Evolutionary conservation across 345 rosid species (phyloP), one percentile per base, ranked within the genome.

Genomic region (Gossypium arboreum): DNA sequence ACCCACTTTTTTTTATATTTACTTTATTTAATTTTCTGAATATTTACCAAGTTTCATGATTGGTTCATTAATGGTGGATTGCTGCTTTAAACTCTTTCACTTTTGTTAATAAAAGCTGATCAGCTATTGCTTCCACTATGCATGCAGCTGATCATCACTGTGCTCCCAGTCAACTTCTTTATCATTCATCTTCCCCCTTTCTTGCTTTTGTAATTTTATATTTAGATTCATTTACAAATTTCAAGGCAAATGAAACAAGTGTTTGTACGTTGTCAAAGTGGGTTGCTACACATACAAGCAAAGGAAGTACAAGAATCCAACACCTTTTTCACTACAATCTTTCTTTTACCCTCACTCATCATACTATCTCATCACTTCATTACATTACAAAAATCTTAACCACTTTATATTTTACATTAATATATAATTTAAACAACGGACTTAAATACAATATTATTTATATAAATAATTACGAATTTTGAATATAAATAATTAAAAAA

Each of bases 51-150:
- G 57, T 4, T 54, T 34, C 79, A 85, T 83, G 82, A 81, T 85
- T 81, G 83, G 79, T 70, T 78, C 88, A 81, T 85, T 76, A 85
- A 72, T 81, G 88, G 72, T 24, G 44, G 73, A 73, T 73, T 25
- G 73, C 79, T 75, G 63, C 83, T 27, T 64, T 62, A 76, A 71
- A 56, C 76, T 15, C 24, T 25, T 20, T 2, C 34, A 44, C 82
- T 75, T 81, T 81, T 71, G 72, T 63, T 79, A 83, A 73, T 83
- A 77, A 81, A 79, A 70, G 84, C 66, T 61, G 17, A 27, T 77
- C 51, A 71, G 25, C 34, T 7, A 43, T 72, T 12, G 39, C 34
- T 59, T 12, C 4, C 39, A 8, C 15, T 3, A 11, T 65, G 70
- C 71, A 66, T 66, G 71, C 71, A 66, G 27, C 4, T 44, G n/a